Evolutionary conservation across 768 basidiomycete genomes (phyloP), one percentile per base, ranked within the genome.

Genomic region (Pulveroboletus sp.): DNA sequence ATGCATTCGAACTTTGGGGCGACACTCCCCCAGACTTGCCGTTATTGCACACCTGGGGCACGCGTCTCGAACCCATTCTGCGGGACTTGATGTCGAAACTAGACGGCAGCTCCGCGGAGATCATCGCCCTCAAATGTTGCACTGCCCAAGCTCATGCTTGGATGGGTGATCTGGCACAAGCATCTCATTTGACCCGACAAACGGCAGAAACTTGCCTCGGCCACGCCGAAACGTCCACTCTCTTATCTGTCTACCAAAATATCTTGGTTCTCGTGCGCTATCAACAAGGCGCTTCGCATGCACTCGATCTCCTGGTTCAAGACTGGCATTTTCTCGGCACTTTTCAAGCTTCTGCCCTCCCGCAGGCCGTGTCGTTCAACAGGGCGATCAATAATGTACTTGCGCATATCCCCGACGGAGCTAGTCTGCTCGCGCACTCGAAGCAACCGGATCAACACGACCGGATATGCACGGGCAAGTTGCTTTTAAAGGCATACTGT

Each of bases 401-500:
- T 33, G 59, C 57, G 1, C 56, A 63, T 34, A 59, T 76, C 25
- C 52, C 63, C 16, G 60, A 75, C 45, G 72, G 74, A 1, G 58
- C 58, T 11, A 29, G 37, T 16, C 39, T 63, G 21, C 38, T 21
- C 52, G 50, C 59, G 40, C 45, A 59, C 35, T 47, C 52, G 9
- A 55, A 58, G 2, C 9, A 29, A 11, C 66, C 61, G 66, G 47
- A 63, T 29, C 44, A 50, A 42, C 55, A 61, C 14, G 65, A 61
- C 17, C 66, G 68, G 45, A 51, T 53, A 40, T 50, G 49, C 19
- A 59, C 73, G 13, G 74, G 73, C 10, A 58, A 70, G 40, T 57
- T 79, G 42, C 65, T 82, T 33, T 63, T 80, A 27, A 65, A 73
- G 42, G 63, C 68, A 1, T 69, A 75, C 33, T 72, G 71, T 40